A percentile compares a stretch with the other conserved stretches of the same genome.
phyloP scores from a whole-genome alignment of 2,329 filamentous ascomycete genomes.

The Didymella sp. region DNA sequence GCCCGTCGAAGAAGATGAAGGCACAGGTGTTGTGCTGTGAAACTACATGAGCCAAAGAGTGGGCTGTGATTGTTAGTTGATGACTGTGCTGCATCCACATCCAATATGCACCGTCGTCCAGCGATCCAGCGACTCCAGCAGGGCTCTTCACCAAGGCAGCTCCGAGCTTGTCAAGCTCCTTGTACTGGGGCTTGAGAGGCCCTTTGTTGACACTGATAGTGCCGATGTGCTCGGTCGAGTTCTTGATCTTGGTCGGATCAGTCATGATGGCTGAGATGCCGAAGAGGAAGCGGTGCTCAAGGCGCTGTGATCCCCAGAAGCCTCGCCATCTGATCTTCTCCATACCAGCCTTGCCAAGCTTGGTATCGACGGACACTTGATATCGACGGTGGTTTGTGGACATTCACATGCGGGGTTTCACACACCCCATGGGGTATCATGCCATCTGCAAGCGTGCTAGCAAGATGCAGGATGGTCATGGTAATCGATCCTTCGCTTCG shows the following conservation, averaged over 20 bases:
- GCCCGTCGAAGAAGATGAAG: conserved; percentile 65
- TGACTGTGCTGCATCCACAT: background rate
- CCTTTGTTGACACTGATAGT: conserved; percentile 21
- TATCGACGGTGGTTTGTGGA: conserved; percentile 7
- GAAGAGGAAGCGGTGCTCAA: background rate
- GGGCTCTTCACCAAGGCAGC: conserved; percentile 29
- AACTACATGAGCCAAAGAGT: conserved; percentile 30
- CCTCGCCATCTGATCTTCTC: background rate
- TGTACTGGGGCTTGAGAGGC: conserved; percentile 21
- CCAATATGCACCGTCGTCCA: conserved; percentile 30
- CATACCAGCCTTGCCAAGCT: conserved; percentile 19
- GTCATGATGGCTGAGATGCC: conserved; percentile 10
- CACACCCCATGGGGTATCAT: conserved; percentile 11
- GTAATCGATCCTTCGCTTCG: conserved; percentile 15
- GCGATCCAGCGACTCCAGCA: conserved; percentile 34
- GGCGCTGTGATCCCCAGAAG: background rate
- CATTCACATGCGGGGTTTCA: conserved; percentile 14
- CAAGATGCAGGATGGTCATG: conserved; percentile 12
- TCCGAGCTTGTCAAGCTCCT: conserved; percentile 36
- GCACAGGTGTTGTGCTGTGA: conserved; percentile 66
- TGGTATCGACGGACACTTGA: background rate
- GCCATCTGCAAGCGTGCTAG: conserved; percentile 9
- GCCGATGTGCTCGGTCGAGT: conserved; percentile 23
- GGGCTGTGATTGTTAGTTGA: conserved; percentile 1
- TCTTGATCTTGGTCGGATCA: conserved; percentile 10